Base-by-base conservation (phyloP, 257 asterid species). In the Primulina tabacum region DNA sequence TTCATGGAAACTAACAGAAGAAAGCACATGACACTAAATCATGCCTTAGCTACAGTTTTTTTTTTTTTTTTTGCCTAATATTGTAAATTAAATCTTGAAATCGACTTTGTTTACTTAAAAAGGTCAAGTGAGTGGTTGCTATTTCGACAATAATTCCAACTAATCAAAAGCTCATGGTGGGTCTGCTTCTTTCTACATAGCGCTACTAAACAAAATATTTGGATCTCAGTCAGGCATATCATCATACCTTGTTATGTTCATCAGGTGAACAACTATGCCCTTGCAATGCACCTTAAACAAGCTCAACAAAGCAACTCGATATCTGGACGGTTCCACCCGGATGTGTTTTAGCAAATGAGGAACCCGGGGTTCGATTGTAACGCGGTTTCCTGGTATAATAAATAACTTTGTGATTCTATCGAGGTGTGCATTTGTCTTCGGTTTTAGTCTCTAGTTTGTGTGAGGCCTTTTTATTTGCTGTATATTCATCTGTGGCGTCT, bases 201-300 rank as follows among this genome's bases (percentile, higher is more conserved):
- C 7, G 43, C 43, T 35, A 35, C 43, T 35, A 35, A 7, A 6
- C 43, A 35, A 35, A 8, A 7, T 47, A 47, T 14, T 47, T 29
- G 30, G 33, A 50, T 24, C 50, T 53, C 21, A 12, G 52, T 32
- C 71, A 24, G 37, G 53, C 30, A 24, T 24, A 24, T 24, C 26
- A 8, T 28, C 5, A 18, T 6, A 18, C 20, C 12, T 3, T 30
- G 21, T 67, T 52, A 5, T 32, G 12, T 61, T 62, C 26, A 43
- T 37, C 84, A 88, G 95, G 84, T 86, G 9, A 82, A 82, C 76
- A 88, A 88, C 65, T 88, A 86, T 73, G 92, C 97, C 26, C 90
- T 91, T 17, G 70, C 92, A 33, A 83, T 91, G 96, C 97, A 91
- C 79, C 95, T 89, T 73, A 89, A 91, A 85, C 95, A 87, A 80